Base-by-base conservation (phyloP, 768 basidiomycete genomes). In the Pisolithus tinctorius region DNA sequence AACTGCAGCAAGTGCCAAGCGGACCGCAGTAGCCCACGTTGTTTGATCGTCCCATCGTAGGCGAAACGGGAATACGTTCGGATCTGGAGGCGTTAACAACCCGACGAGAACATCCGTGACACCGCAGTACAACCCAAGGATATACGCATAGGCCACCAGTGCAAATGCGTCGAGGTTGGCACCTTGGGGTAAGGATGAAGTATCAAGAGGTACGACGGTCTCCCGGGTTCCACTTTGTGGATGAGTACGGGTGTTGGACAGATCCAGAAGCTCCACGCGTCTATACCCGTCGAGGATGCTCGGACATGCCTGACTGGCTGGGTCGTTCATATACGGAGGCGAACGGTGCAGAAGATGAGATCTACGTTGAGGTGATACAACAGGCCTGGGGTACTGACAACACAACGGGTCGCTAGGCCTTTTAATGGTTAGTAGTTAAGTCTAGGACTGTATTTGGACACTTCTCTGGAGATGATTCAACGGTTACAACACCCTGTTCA, bases 71-170 rank as follows among this genome's bases (percentile, higher is more conserved):
- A 45, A 39, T 25, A 47, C 37, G 26, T 20, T 13, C 39, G 11
- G 47, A 37, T 50, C 45, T 14, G 51, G 46, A 34, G 45, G 6
- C 30, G 51, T 45, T 39, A 60, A 17, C 40, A 41, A 29, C 11
- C 65, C 55, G 17, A 64, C 20, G 25, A 66, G 54, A 2, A 64
- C 48, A 48, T 64, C 62, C 0, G 50, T 51, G 14, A 30, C 46
- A 29, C 51, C 57, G 26, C 54, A 64, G 46, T 64, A 66, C 48
- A 53, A 45, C 41, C 63, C 62, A 14, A 64, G 55, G 31, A 61
- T 9, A 5, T 53, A 49, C 17, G 52, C 52, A 42, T 60, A 64
- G 14, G 63, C 60, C 16, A 59, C 60, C 13, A 64, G 50, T 23
- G 61, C 23, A 30, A 55, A 14, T 9, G 55, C 50, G 23, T 56